Conservation (phyloP, 352 stramenopile genomes). For the Labyrinthula sp. region DNA sequence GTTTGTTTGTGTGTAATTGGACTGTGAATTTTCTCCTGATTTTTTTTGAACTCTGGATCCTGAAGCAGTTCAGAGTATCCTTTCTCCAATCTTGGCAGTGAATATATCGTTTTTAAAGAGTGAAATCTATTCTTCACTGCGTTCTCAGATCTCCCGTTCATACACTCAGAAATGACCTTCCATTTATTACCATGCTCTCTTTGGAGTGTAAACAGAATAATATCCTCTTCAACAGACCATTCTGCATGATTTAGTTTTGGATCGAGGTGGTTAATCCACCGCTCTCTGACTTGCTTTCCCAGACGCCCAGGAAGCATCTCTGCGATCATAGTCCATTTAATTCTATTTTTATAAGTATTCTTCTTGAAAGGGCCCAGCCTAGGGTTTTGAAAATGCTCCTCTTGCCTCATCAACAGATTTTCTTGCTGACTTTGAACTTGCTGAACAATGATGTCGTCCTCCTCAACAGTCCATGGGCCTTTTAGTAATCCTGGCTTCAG, state of each 20-base stretch:
- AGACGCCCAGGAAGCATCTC: conserved; percentile 51
- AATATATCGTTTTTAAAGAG: conserved; percentile 29
- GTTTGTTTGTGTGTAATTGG: too few relatives aligned
- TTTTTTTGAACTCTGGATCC: too few relatives aligned
- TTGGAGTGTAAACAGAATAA: conserved; percentile 62
- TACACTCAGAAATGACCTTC: conserved; percentile 74
- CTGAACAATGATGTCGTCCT: conserved; percentile 70
- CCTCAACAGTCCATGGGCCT: conserved; percentile 73
- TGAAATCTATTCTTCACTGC: conserved; percentile 58
- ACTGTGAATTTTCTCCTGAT: too few relatives aligned
- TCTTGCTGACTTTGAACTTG: conserved; percentile 45
- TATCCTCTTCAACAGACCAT: conserved; percentile 77
- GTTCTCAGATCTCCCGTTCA: conserved; percentile 50
- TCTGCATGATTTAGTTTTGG: conserved; percentile 74
- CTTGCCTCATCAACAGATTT: conserved; percentile 71
- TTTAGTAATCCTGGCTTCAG: conserved; percentile 67
- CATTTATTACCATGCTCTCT: conserved; percentile 79
- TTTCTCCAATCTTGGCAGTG: too few relatives aligned
- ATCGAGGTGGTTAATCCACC: conserved; percentile 80
- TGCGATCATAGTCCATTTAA: conserved; percentile 29
- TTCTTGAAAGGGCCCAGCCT: too few relatives aligned
- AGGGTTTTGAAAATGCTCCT: conserved; percentile 54
- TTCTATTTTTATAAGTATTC: conserved; percentile 24
- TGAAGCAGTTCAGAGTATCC: too few relatives aligned
- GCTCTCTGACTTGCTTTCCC: conserved; percentile 76